Evolutionary conservation across 345 rosid species (phyloP).

Genomic region (Lenwebbia sp.): DNA sequence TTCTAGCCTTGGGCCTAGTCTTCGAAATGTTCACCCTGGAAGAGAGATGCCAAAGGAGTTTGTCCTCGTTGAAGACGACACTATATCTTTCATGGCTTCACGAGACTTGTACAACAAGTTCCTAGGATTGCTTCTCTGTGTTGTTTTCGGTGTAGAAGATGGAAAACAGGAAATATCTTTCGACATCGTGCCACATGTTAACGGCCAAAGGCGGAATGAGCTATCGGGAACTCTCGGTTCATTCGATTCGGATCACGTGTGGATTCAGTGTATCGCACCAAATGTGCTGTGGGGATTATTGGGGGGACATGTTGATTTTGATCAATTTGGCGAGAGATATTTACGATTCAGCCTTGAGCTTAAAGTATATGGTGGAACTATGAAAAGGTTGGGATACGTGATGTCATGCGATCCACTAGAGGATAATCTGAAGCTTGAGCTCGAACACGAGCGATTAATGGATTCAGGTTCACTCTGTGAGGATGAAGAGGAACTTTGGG

Average conservation of each 20-base stretch:
- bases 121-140: neutral
- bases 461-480: too few relatives aligned
- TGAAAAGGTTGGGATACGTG: too few relatives aligned
- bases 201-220: neutral
- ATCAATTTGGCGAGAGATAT: neutral
- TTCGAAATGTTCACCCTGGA: neutral
- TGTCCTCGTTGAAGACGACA: rapidly evolving
- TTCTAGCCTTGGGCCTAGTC: rapidly evolving
- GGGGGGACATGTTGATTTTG: neutral
- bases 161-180: neutral
- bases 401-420: too few relatives aligned
- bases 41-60: neutral
- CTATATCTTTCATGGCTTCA: neutral
- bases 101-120: too few relatives aligned
- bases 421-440: too few relatives aligned
- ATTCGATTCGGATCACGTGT: neutral
- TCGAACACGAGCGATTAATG: too few relatives aligned
- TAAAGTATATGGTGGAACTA: neutral
- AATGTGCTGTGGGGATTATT: neutral
- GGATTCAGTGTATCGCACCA: neutral
- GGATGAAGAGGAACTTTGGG: too few relatives aligned
- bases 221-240: neutral
- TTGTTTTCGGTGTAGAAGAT: neutral
- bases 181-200: neutral
- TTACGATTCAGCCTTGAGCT: neutral